A percentile compares a stretch with the other conserved stretches of the same genome.
Conservation (phyloP, 495 filamentous ascomycete genomes). For the Cetradonia linearis region DNA sequence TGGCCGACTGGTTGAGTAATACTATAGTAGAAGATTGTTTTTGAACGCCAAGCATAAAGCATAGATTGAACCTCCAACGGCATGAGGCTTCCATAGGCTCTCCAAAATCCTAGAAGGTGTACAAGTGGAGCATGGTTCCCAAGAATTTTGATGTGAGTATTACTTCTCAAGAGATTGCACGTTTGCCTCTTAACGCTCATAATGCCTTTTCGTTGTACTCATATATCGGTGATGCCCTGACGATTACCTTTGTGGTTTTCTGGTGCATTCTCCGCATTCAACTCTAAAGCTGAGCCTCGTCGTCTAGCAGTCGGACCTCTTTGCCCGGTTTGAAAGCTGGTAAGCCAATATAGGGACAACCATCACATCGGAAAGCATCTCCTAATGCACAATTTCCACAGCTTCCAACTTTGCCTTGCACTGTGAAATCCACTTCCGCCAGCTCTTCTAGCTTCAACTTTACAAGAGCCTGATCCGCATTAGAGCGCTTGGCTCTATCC, state of each 20-base stretch:
- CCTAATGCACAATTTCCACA: constrained; percentile 90
- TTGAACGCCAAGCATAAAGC: no score
- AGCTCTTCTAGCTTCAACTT: constrained; percentile 75
- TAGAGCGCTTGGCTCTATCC: constrained; percentile 32
- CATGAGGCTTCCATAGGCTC: background rate
- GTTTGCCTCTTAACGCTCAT: background rate
- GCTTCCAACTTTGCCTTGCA: constrained; percentile 85
- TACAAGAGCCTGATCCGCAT: constrained; percentile 48
- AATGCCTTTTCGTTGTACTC: background rate
- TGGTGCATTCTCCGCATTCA: no score
- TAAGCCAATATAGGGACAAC: constrained; percentile 86
- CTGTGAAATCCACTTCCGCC: constrained; percentile 86
- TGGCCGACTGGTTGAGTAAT: background rate
- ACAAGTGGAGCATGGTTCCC: background rate
- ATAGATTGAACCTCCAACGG: no score
- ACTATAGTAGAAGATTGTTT: no score
- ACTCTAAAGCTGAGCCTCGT: constrained; percentile 68
- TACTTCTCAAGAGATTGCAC: background rate
- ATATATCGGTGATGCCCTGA: background rate
- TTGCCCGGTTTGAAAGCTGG: constrained; percentile 95
- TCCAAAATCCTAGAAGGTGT: background rate
- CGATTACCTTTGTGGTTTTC: background rate
- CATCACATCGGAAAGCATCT: constrained; percentile 59
- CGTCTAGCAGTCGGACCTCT: constrained; percentile 77
- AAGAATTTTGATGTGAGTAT: no score